Conservation (phyloP, 2,329 filamentous ascomycete genomes). For the Arthrobotrys pseudoclavata region DNA sequence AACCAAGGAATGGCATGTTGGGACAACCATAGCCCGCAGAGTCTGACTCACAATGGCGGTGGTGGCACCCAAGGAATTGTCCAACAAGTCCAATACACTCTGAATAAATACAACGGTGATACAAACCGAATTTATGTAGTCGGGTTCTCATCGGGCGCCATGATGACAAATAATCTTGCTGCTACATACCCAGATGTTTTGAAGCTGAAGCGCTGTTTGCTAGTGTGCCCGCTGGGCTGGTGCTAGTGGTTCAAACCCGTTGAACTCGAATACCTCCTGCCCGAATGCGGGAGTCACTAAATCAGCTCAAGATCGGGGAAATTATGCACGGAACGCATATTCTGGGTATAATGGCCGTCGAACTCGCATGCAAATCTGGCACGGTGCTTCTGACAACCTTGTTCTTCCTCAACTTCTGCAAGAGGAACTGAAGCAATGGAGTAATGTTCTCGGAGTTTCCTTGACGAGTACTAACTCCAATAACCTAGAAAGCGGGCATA, state of each 20-base stretch:
- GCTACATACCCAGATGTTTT: slow-evolving; percentile 70
- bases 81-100: slow-evolving; percentile 66
- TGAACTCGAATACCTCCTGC: slow-evolving; percentile 22
- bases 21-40: slow-evolving; percentile 49
- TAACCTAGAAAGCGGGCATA: slow-evolving; percentile 64
- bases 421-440: slow-evolving; percentile 69
- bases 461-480: slow-evolving; percentile 62
- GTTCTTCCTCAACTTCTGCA: slow-evolving; percentile 67
- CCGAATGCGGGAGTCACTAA: slow-evolving; percentile 23
- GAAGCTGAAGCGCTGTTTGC: slow-evolving; percentile 68
- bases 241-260: slow-evolving; percentile 30
- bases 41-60: slow-evolving; percentile 65
- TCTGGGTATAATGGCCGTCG: slow-evolving; percentile 66
- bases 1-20: slow-evolving; percentile 41
- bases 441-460: slow-evolving; percentile 63
- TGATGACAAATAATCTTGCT: slow-evolving; percentile 69
- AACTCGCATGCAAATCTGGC: slow-evolving; percentile 67
- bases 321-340: slow-evolving; percentile 64
- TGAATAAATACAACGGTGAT: slow-evolving; percentile 65
- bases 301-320: slow-evolving; percentile 40
- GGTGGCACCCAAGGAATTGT: slow-evolving; percentile 67
- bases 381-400: slow-evolving; percentile 66
- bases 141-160: slow-evolving; percentile 65
- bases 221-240: slow-evolving; percentile 66
- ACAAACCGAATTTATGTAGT: slow-evolving; percentile 64